phyloP scores from a whole-genome alignment of 1,284 basidiomycete species.

The Blastosporella zonata region DNA sequence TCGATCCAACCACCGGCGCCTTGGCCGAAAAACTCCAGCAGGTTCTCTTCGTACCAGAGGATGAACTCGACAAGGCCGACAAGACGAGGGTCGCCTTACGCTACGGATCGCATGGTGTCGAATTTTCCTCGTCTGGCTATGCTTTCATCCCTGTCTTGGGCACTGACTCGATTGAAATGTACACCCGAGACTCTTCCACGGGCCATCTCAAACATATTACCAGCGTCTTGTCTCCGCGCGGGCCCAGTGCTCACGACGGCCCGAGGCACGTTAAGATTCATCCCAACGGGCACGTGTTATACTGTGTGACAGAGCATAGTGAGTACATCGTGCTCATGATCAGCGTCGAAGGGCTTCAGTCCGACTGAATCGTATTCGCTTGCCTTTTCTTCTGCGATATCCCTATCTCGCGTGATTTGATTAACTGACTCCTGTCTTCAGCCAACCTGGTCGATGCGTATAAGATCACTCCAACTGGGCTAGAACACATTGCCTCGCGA shows the following conservation, averaged over 20 bases:
- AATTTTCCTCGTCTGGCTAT: constrained; percentile 35
- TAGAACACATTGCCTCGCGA: constrained; percentile 35
- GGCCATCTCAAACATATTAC: constrained; percentile 34
- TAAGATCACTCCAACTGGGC: constrained; percentile 29
- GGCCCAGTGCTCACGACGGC: constrained; percentile 36
- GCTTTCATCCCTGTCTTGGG: constrained; percentile 50
- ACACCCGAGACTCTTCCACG: constrained; percentile 29
- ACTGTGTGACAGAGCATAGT: constrained; percentile 50
- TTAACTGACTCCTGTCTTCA: constrained; percentile 14
- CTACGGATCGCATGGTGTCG: constrained; percentile 47
- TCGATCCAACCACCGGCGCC: constrained; percentile 32
- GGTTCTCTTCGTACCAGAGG: constrained; percentile 40
- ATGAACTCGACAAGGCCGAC: constrained; percentile 39
- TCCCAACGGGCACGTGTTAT: constrained; percentile 44
- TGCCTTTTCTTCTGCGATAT: background rate
- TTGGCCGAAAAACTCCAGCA: constrained; percentile 42
- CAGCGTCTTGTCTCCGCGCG: constrained; percentile 37
- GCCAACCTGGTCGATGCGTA: constrained; percentile 46
- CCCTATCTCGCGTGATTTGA: background rate
- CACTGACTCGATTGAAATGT: constrained; percentile 44
- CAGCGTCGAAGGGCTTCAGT: background rate
- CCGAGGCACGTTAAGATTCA: constrained; percentile 49
- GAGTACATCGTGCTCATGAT: constrained; percentile 18
- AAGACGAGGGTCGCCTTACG: constrained; percentile 47
- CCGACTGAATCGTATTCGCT: background rate